phyloP scores from a whole-genome alignment of 768 basidiomycete species.

The Podaxis sp. region DNA sequence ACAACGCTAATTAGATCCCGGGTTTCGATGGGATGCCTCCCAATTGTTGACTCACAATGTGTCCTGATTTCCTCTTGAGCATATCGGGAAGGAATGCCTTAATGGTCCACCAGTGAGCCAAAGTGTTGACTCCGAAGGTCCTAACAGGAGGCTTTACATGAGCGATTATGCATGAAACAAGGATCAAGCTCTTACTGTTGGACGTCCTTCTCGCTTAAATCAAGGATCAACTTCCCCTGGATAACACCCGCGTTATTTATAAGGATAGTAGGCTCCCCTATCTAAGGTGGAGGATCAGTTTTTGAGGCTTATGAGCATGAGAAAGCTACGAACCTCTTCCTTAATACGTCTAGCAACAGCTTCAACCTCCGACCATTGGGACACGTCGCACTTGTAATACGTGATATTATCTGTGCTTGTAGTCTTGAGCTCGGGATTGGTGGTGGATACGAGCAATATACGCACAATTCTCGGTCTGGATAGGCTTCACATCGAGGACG shows the following conservation, averaged over 20 bases:
- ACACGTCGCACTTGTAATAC: conserved; percentile 91
- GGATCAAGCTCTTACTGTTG: conserved; percentile 53
- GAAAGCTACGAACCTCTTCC: conserved; percentile 59
- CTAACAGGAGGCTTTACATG: conserved; percentile 37
- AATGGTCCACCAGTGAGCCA: conserved; percentile 89
- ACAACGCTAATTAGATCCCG: conserved; percentile 17
- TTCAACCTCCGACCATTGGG: conserved; percentile 84
- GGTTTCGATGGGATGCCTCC: conserved; percentile 5
- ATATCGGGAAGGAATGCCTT: conserved; percentile 92
- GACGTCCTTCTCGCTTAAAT: conserved; percentile 76
- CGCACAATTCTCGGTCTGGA: conserved; percentile 75
- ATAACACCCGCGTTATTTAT: conserved; percentile 96
- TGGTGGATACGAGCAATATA: not conserved
- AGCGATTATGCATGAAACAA: not conserved
- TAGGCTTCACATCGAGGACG: conserved; percentile 82
- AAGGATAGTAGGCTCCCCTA: conserved; percentile 86
- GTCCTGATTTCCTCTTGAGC: conserved; percentile 75
- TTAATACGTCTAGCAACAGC: conserved; percentile 69
- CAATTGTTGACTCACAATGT: conserved; percentile 60
- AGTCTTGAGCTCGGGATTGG: conserved; percentile 6
- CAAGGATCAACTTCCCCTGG: conserved; percentile 84
- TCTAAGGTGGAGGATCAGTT: conserved; percentile 38
- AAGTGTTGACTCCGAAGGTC: conserved; percentile 85
- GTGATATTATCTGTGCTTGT: conserved; percentile 63
- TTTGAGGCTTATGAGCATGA: not conserved